These are phyloP conservation scores for Diospyros lotus DNA, from an alignment of 148 eudicot species.

Conservation along the genomic window DNA sequence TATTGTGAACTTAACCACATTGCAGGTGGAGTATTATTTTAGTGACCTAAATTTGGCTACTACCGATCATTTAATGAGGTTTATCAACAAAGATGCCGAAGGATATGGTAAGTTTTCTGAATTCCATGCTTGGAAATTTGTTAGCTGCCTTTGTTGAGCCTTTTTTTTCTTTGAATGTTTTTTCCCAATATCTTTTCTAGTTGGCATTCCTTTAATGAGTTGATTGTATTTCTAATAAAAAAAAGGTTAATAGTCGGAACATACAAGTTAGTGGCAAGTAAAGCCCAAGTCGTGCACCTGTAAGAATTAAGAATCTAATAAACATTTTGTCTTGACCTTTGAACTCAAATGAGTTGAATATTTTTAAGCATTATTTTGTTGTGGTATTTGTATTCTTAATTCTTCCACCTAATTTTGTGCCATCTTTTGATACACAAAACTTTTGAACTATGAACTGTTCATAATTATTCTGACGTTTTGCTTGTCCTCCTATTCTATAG, in stretches of 20 bases:
- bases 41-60: slow-evolving; percentile 98
- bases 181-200: not conserved
- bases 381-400: not conserved
- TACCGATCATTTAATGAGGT: slow-evolving; percentile 80
- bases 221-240: not conserved
- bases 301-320: not conserved
- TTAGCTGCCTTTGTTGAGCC: not conserved
- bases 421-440: not conserved
- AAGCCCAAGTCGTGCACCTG: not conserved
- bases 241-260: too few species aligned
- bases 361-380: not conserved
- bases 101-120: slow-evolving; percentile 72
- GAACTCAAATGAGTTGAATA: not conserved
- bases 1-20: slow-evolving; percentile 5
- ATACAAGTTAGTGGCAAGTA: not conserved
- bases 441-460: not conserved
- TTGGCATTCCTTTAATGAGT: not conserved
- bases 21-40: slow-evolving; percentile 97
- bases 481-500: slow-evolving; percentile 33
- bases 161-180: not conserved
- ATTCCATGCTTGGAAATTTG: not conserved
- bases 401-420: not conserved
- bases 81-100: slow-evolving; percentile 81
- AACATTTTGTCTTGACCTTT: not conserved
- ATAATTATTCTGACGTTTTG: slow-evolving; percentile 1